These are phyloP conservation scores for Fusarium begoniae DNA, from an alignment of 2,329 filamentous ascomycete species.

Conservation along the genomic window DNA sequence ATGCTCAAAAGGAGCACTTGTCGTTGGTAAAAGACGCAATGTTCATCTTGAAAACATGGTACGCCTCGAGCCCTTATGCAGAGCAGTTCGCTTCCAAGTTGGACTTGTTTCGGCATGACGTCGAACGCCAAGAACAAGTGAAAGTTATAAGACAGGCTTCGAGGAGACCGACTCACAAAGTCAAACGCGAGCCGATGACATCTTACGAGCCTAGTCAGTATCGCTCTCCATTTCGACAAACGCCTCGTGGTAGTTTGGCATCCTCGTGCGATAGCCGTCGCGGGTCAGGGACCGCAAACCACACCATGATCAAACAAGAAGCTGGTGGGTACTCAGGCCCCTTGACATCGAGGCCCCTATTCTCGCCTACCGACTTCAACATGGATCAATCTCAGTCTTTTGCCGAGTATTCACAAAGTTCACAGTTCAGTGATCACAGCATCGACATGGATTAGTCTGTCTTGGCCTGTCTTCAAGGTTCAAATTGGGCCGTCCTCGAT, in stretches of 20 bases:
- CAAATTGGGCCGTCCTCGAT: not conserved
- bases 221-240: slow-evolving; percentile 1
- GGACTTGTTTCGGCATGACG: slow-evolving; percentile 52
- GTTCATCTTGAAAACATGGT: slow-evolving; percentile 60
- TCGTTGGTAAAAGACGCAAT: slow-evolving; percentile 55
- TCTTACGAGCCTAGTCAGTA: not conserved
- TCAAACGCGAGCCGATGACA: not conserved
- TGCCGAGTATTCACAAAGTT: not conserved
- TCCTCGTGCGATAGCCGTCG: not conserved
- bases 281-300: not conserved
- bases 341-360: not conserved
- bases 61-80: slow-evolving; percentile 59
- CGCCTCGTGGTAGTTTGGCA: not conserved
- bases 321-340: not conserved
- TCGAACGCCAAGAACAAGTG: not conserved
- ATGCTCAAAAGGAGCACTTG: slow-evolving; percentile 53
- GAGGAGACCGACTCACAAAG: not conserved
- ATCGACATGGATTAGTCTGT: not conserved
- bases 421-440: not conserved
- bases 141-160: not conserved
- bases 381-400: not conserved
- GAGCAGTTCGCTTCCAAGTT: slow-evolving; percentile 60
- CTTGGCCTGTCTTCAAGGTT: not conserved
- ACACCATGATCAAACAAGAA: not conserved
- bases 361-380: not conserved